phyloP scores from a whole-genome alignment of 2,329 filamentous ascomycete species.

The Cercospora beticola region DNA sequence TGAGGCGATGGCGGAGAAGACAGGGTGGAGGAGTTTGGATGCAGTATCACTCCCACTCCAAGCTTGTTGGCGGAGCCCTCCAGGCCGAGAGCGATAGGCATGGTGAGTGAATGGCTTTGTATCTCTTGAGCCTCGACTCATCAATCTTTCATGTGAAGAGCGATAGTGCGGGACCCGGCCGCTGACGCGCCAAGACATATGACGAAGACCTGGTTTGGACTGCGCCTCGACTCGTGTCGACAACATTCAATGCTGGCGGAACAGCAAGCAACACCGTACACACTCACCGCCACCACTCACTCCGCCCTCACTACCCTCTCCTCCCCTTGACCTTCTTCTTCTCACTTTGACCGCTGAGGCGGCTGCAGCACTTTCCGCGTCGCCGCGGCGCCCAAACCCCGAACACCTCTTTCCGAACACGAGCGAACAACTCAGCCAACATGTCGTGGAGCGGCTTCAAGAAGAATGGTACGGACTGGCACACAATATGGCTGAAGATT shows the following conservation, averaged over 20 bases:
- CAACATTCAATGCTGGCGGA: neutral
- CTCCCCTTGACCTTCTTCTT: neutral
- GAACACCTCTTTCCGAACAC: neutral
- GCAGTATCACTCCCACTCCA: conserved; percentile 86
- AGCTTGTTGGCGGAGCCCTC: conserved; percentile 99
- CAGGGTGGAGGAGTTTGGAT: conserved; percentile 52
- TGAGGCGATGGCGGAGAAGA: conserved; percentile 34
- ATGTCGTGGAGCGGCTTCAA: conserved; percentile 62
- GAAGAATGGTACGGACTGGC: conserved; percentile 33
- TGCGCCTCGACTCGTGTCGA: conserved; percentile 4
- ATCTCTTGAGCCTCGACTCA: neutral
- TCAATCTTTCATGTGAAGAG: conserved; percentile 10
- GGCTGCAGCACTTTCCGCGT: neutral
- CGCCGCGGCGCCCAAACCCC: neutral
- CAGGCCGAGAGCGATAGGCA: conserved; percentile 66
- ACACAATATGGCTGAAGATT: neutral
- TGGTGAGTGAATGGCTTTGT: conserved; percentile 18
- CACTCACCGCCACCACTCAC: neutral
- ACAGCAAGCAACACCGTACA: neutral
- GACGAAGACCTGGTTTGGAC: neutral
- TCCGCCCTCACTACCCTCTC: neutral
- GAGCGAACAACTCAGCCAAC: conserved; percentile 34
- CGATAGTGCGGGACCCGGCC: conserved; percentile 10
- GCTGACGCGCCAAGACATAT: conserved; percentile 3
- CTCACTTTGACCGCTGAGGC: neutral